Evolutionary conservation across 371 early-diverging fungal species (phyloP).

Genomic region (Homolaphlyctis polyrhiza): DNA sequence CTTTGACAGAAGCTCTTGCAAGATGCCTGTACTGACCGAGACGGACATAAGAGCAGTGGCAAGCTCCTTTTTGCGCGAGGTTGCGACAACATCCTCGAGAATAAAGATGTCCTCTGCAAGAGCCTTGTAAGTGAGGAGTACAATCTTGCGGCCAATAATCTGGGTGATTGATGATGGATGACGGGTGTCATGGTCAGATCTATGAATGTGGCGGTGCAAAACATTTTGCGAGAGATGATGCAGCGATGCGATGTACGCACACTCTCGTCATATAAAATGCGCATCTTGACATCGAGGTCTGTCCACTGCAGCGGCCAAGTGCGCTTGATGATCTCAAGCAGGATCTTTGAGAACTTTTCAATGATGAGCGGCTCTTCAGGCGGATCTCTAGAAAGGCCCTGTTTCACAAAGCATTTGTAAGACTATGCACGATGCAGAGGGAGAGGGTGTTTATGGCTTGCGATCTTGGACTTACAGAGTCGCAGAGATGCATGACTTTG

Average conservation of each 20-base stretch:
- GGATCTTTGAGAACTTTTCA: conserved; percentile 41
- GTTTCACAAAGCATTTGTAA: no score
- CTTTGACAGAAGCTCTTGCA: conserved; percentile 9
- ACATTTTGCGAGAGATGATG: not conserved
- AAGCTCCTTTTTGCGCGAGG: conserved; percentile 43
- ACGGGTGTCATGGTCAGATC: not conserved
- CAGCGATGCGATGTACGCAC: conserved; percentile 18
- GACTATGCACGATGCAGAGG: not conserved
- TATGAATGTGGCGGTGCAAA: no score
- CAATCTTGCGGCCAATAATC: conserved; percentile 26
- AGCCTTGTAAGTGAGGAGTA: conserved; percentile 34
- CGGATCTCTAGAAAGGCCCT: not conserved
- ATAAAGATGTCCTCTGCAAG: conserved; percentile 52
- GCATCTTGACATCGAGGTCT: conserved; percentile 40
- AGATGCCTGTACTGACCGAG: conserved; percentile 7
- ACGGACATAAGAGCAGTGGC: conserved; percentile 36
- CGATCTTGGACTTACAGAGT: conserved; percentile 33
- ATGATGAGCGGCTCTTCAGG: conserved; percentile 27
- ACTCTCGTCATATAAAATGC: conserved; percentile 29
- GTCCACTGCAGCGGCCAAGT: conserved; percentile 54
- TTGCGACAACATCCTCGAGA: conserved; percentile 50
- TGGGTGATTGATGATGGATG: no score
- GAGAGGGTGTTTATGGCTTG: not conserved
- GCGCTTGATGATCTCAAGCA: conserved; percentile 52
- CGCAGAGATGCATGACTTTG: conserved; percentile 27